Base-by-base conservation (phyloP, 352 stramenopile species). In the Pythium dissimile region DNA sequence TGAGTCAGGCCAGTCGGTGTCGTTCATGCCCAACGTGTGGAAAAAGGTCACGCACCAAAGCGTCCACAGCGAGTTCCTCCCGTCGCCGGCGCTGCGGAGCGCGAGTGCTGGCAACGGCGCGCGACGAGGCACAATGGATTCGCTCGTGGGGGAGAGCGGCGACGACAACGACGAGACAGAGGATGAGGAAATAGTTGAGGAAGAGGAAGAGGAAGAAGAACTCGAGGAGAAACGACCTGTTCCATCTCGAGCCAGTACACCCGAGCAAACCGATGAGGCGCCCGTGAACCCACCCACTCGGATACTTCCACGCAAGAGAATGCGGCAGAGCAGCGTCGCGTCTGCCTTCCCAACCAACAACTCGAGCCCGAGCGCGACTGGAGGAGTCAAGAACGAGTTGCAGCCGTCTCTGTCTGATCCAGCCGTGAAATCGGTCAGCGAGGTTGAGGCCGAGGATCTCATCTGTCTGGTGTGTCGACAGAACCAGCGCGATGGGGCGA, bases 381-480 rank as follows among this genome's bases (percentile, higher is more conserved):
- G 59, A 7, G 39, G 69, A 24, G 67, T 66, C 4, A 77, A 72
- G 15, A 69, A 66, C 6, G 62, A 77, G 27, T 27, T 20, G 28
- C 47, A 6, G 13, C 2, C 35, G 8, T 20, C 28, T 59, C 18
- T 50, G 69, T 13, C 39, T n/a, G 32, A 51, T 54, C 20, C 5
- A 20, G n/a, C 26, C 34, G 55, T 61, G 18, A 72, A 57, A 20
- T 31, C 49, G 13, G 18, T 66, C 1, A 4, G 47, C 32, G 70
- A 83, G 32, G 70, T 73, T 15, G 66, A 75, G 20, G 72, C 58
- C 6, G 82, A 89, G 31, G 76, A 89, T 31, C 54, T 92, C 3
- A 59, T 76, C 41, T 94, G 85, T 38, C 74, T 94, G 8, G 67
- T 92, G 13, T 94, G 85, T 39, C 54, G 69, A 16, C 54, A 73